Conservation (phyloP, 2,329 filamentous ascomycete genomes). For the Fusarium newnesense region DNA sequence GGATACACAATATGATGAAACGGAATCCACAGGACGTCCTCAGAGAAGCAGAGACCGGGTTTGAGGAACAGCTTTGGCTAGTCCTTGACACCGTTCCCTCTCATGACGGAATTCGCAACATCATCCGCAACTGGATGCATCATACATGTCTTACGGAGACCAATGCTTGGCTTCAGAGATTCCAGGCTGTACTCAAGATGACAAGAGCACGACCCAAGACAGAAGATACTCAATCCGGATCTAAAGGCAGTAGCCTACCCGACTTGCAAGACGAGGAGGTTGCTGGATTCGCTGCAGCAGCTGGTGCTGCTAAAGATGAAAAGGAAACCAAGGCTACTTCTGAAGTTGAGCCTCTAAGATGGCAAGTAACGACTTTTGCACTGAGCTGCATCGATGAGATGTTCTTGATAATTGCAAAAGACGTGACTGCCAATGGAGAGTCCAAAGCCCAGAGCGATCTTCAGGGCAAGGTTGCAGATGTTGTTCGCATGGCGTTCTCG, state of each 20-base stretch:
- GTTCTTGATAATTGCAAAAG: slow-evolving; percentile 80
- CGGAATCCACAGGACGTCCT: slow-evolving; percentile 87
- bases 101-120: slow-evolving; percentile 84
- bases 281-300: slow-evolving; percentile 88
- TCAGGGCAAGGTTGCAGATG: slow-evolving; percentile 86
- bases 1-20: slow-evolving; percentile 95
- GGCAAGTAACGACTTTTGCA: slow-evolving; percentile 95
- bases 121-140: slow-evolving; percentile 92
- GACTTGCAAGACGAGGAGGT: slow-evolving; percentile 97
- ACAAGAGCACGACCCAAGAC: slow-evolving; percentile 75
- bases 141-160: slow-evolving; percentile 88
- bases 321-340: slow-evolving; percentile 60
- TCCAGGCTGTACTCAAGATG: slow-evolving; percentile 89
- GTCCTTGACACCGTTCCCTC: slow-evolving; percentile 81
- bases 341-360: slow-evolving; percentile 88
- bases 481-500: slow-evolving; percentile 96
- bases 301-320: slow-evolving; percentile 68
- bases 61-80: slow-evolving; percentile 94
- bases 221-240: slow-evolving; percentile 57
- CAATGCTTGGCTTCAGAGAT: slow-evolving; percentile 85
- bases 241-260: slow-evolving; percentile 63
- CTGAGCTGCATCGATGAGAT: slow-evolving; percentile 90
- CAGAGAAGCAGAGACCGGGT: slow-evolving; percentile 75
- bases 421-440: slow-evolving; percentile 80
- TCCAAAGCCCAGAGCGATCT: slow-evolving; percentile 81